Conservation (phyloP, 345 rosid genomes). For the Laguncularia racemosa region DNA sequence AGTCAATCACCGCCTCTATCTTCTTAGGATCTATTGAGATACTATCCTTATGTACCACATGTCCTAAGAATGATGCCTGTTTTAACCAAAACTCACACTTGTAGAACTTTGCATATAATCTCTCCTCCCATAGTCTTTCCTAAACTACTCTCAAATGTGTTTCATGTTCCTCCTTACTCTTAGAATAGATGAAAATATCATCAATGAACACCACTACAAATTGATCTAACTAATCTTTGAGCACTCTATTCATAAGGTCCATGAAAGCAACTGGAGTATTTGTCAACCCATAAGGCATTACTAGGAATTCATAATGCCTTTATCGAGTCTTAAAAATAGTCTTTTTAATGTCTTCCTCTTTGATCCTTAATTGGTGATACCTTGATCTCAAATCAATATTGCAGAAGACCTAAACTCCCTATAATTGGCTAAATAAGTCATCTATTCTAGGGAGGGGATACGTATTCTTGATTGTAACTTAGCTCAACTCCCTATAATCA, state of each 20-base stretch:
- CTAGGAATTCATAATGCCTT: not conserved
- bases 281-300: not conserved
- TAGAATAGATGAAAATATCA: conserved; percentile 1
- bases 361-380: not conserved
- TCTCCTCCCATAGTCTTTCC: not conserved
- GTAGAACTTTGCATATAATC: not conserved
- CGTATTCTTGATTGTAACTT: not conserved
- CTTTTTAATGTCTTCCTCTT: not conserved
- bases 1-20: not conserved
- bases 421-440: not conserved
- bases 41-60: not conserved
- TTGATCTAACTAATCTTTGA: not conserved
- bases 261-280: not conserved
- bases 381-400: not conserved
- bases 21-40: not conserved
- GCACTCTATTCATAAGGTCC: not conserved
- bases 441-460: not conserved
- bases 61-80: not conserved
- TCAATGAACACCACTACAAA: conserved; percentile 1
- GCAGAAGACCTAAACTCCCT: not conserved
- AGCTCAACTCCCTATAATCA: not conserved
- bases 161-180: not conserved
- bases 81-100: conserved; percentile 1
- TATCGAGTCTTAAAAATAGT: not conserved
- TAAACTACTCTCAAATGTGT: not conserved